Evolutionary conservation across 1,284 basidiomycete genomes (phyloP), one percentile per base, ranked within the genome.

Genomic region (Sanguinoderma infundibulare): DNA sequence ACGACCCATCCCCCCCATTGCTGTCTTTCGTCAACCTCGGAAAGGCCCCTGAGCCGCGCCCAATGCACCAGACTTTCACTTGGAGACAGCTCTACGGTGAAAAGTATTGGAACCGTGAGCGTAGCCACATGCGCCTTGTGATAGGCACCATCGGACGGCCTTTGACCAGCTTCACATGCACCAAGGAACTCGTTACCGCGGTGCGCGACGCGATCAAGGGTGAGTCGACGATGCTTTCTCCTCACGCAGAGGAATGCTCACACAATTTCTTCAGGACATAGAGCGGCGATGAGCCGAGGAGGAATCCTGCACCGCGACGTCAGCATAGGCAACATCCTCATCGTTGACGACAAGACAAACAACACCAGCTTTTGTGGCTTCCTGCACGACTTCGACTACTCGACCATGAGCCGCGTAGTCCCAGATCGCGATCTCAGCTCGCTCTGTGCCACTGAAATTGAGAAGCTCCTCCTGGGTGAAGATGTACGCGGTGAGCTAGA

Each of bases 151-250:
- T 66, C 8, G 67, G 67, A 7, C 38, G 53, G 1, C 63, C 63
- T 0, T 22, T 68, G 24, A 52, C 35, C 7, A n/a, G 38, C 0
- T 68, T 68, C 47, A 49, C 20, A 15, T 56, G 28, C 39, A 68
- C 65, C 3, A 60, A 38, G 35, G 63, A 66, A 55, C 60, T 68
- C 9, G 56, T 62, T 7, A 30, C 38, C 17, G 65, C 63, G 1
- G 34, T 65, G 3, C 44, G 51, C 1, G 65, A 68, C n/a, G 67
- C 64, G 1, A 60, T 65, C n/a, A 30, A 44, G 35, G 67, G 67
- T 66, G 14, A 7, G 56, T 54, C 1, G 0, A 26, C 5, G 10
- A 10, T 38, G 7, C 17, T 1, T n/a, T n/a, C 1, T 26, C 34
- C 3, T 30, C 20, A 4, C 20, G 1, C 2, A 12, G n/a, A 22